These are phyloP conservation scores for Oryza meyeriana DNA, from an alignment of 176 grass and related monocot species.

Conservation along the genomic window DNA sequence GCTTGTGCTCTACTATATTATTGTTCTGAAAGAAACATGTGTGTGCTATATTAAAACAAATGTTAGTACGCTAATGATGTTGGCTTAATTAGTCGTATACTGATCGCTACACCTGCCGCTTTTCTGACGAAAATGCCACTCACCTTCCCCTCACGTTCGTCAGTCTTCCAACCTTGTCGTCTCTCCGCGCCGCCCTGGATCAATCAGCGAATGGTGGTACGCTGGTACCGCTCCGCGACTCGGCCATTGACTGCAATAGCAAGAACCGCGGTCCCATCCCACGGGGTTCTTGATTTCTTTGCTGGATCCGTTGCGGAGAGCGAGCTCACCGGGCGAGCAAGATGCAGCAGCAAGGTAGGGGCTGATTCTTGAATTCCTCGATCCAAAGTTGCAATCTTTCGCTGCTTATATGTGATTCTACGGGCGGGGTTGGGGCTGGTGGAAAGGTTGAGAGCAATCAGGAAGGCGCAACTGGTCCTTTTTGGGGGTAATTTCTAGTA, in stretches of 20 bases:
- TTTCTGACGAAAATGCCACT: background rate
- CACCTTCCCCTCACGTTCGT: background rate
- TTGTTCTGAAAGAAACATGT: background rate
- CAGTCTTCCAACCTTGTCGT: background rate
- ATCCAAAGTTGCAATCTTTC: conserved; percentile 20
- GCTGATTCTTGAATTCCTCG: background rate
- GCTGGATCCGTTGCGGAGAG: background rate
- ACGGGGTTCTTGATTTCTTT: background rate
- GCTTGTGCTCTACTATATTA: background rate
- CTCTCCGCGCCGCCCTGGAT: background rate
- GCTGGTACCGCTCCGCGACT: background rate
- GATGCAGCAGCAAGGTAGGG: conserved; percentile 54
- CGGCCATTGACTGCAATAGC: conserved; percentile 5
- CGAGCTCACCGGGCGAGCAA: background rate
- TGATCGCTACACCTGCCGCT: background rate
- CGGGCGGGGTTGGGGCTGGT: background rate
- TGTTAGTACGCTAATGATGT: background rate
- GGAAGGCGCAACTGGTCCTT: background rate
- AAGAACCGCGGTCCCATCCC: background rate
- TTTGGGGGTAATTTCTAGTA: background rate
- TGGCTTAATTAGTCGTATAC: background rate
- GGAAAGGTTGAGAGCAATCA: background rate
- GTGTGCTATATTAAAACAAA: no score
- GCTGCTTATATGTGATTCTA: background rate
- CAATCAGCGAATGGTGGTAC: background rate